Conservation (phyloP, 2,329 filamentous ascomycete species). For the Epicoccum sorghinum region DNA sequence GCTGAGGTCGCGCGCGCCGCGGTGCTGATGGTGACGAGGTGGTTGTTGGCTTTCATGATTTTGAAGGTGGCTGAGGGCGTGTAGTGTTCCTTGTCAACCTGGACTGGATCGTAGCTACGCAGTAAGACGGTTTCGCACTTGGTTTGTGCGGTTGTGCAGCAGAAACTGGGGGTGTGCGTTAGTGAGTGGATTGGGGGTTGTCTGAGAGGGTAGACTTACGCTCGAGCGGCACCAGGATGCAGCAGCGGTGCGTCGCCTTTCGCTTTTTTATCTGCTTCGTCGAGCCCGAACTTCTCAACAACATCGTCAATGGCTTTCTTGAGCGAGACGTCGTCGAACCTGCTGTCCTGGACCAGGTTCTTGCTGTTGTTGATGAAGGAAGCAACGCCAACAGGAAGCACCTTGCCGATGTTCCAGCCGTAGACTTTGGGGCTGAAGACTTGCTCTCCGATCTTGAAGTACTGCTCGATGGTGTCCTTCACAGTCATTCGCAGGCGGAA, state of each 20-base stretch:
- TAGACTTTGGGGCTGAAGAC: constrained; percentile 9
- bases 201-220: not conserved
- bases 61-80: not conserved
- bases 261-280: not conserved
- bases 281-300: not conserved
- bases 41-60: not conserved
- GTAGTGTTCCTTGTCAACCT: constrained; percentile 1
- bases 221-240: not conserved
- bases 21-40: constrained; percentile 2
- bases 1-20: constrained; percentile 2
- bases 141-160: constrained; percentile 5
- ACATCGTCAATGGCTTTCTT: constrained; percentile 5
- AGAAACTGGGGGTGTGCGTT: constrained; percentile 1
- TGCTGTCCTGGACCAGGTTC: constrained; percentile 3
- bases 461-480: not conserved
- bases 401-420: constrained; percentile 4
- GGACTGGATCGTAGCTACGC: not conserved
- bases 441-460: constrained; percentile 3
- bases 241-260: constrained; percentile 4
- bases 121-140: constrained; percentile 1
- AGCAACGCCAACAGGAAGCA: not conserved
- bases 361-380: constrained; percentile 11
- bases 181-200: too few species aligned
- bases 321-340: constrained; percentile 1
- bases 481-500: constrained; percentile 4